These are phyloP conservation scores for Brassica rapa DNA, from an alignment of 345 rosid genomes.

Conservation along the genomic window DNA sequence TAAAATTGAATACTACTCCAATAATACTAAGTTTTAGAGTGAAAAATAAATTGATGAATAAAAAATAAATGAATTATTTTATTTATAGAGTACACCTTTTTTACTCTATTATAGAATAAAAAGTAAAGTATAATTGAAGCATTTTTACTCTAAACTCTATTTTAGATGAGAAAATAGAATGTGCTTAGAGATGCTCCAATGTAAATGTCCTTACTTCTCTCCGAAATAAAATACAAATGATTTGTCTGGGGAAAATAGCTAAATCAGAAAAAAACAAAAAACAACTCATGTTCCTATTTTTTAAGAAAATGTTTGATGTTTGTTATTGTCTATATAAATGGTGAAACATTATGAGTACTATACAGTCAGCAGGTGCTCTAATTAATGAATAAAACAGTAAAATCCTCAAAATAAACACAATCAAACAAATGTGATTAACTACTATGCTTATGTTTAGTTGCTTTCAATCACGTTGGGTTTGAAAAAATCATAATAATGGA, in stretches of 20 bases:
- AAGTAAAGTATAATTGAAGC: too few species aligned
- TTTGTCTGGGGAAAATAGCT: neutral
- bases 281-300: neutral
- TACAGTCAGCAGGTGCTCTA: neutral
- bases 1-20: neutral
- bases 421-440: neutral
- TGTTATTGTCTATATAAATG: too few species aligned
- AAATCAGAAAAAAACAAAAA: neutral
- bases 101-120: too few species aligned
- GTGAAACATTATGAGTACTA: neutral
- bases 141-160: neutral
- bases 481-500: neutral
- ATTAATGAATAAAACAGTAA: neutral
- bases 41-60: neutral
- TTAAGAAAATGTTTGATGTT: neutral
- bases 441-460: neutral
- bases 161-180: neutral
- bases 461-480: neutral
- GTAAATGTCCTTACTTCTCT: neutral
- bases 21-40: too few species aligned
- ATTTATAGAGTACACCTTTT: too few species aligned
- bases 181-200: neutral
- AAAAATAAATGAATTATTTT: too few species aligned
- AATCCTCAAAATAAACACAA: neutral
- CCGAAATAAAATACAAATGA: neutral